phyloP scores from a whole-genome alignment of 257 asterid genomes.

The Ophiorrhiza pumila region DNA sequence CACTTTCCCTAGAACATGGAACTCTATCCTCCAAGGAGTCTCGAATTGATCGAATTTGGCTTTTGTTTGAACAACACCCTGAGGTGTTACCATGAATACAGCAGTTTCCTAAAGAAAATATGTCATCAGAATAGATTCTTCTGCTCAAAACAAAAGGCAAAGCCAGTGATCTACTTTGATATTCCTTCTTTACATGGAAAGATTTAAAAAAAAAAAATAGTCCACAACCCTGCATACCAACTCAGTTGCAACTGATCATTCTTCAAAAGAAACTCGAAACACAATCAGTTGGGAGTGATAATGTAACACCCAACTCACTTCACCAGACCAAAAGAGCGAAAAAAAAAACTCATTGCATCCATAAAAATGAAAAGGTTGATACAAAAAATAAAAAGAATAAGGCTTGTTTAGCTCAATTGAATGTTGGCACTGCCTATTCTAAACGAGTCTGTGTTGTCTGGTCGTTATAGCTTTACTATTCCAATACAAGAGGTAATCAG shows the following conservation, averaged over 20 bases:
- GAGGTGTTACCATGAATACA: not conserved
- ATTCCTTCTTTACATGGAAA: not conserved
- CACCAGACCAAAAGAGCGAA: not conserved
- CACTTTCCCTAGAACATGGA: not conserved
- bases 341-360: not conserved
- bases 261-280: not conserved
- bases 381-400: not conserved
- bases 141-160: not conserved
- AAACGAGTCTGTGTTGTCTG: not conserved
- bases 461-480: not conserved
- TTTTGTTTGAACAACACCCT: not conserved
- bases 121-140: not conserved
- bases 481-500: not conserved
- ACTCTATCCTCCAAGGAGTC: not conserved
- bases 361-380: not conserved
- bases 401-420: slow-evolving; percentile 8
- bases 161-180: not conserved
- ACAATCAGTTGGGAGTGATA: not conserved
- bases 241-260: not conserved
- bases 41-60: not conserved
- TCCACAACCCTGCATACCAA: not conserved
- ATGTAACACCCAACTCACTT: not conserved
- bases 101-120: not conserved
- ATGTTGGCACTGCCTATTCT: not conserved
- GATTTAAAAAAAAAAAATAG: not conserved